Evolutionary conservation across 306 rosid species (phyloP), one percentile per base, ranked within the genome.

Genomic region (Astragalus membranaceus): DNA sequence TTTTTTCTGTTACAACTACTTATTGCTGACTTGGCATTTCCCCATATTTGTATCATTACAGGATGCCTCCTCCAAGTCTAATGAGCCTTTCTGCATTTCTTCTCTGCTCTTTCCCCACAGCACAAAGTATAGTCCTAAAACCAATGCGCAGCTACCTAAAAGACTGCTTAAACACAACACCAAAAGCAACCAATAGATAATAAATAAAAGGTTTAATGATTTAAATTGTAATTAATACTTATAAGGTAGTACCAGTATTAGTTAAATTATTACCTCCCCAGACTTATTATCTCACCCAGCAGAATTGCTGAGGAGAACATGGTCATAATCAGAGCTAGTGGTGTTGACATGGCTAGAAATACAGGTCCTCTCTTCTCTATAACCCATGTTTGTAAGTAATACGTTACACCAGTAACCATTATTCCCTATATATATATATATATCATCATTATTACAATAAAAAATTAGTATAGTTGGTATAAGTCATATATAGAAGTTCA

Each of bases 361-460:
- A 92, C 96, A 0, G 98, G 89, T 17, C 96, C 96, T 78, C 85
- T 88, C 76, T 88, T 92, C 84, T 89, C 92, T 64, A 89, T 82
- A 1, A 89, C 85, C 89, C 95, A 92, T 37, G 98, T 75, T 89
- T 92, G 98, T 51, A 88, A 75, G 79, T 81, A 85, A 71, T 80
- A 92, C 9, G 98, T 83, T 12, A 89, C 81, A 13, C 89, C 98
- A 37, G 92, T 85, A 73, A 89, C 98, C 70, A 92, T 63, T 36
- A 92, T 55, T 55, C 96, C 98, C 98, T 92, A 53, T 9, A 47
- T 47, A 0, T 11, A 46, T 11, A 11, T n/a, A n/a, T n/a, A n/a
- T 3, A 47, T 12, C 1, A 1, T 12, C n/a, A 46, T 46, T 3
- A 51, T 12, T 73, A 69, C 6, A 39, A 3, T 6, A 15, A 67